Conservation (phyloP, 2,329 filamentous ascomycete genomes). For the Phaeosphaeriaceae sp. region DNA sequence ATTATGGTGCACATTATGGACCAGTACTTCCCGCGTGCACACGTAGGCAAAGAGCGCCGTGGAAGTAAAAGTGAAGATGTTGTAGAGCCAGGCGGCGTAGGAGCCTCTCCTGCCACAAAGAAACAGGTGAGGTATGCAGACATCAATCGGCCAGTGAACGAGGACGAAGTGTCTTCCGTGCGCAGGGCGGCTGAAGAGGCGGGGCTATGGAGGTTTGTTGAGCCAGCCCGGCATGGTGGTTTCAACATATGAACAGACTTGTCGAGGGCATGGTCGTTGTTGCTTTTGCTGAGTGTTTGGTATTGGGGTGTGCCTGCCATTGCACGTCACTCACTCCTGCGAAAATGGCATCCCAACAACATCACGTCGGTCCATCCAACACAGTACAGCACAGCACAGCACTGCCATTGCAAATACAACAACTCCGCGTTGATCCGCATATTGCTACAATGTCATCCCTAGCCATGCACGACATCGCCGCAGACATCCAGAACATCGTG, state of each 20-base stretch:
- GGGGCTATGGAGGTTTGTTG: conserved; percentile 81
- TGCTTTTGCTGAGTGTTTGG: not conserved
- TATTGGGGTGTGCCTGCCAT: not conserved
- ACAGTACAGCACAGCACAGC: not conserved
- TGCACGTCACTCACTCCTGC: not conserved
- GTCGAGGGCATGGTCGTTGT: not conserved
- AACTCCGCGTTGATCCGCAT: conserved; percentile 1
- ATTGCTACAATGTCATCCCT: conserved; percentile 19
- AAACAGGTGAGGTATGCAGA: conserved; percentile 72
- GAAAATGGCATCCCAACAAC: not conserved
- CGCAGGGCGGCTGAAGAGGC: conserved; percentile 71
- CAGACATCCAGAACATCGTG: conserved; percentile 23
- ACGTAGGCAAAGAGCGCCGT: conserved; percentile 73
- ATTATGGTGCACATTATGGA: conserved; percentile 89
- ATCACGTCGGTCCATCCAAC: too few relatives aligned
- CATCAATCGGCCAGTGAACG: conserved; percentile 74
- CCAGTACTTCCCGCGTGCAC: conserved; percentile 80
- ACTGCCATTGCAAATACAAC: not conserved
- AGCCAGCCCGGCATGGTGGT: conserved; percentile 64
- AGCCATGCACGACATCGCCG: conserved; percentile 9
- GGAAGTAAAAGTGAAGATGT: conserved; percentile 44
- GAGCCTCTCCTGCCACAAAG: conserved; percentile 30
- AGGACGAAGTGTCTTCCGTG: conserved; percentile 71
- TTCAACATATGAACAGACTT: conserved; percentile 56
- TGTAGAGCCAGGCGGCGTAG: conserved; percentile 37